Evolutionary conservation across 78 protist genomes (phyloP).

Genomic region (Dictyostelium purpureum): DNA sequence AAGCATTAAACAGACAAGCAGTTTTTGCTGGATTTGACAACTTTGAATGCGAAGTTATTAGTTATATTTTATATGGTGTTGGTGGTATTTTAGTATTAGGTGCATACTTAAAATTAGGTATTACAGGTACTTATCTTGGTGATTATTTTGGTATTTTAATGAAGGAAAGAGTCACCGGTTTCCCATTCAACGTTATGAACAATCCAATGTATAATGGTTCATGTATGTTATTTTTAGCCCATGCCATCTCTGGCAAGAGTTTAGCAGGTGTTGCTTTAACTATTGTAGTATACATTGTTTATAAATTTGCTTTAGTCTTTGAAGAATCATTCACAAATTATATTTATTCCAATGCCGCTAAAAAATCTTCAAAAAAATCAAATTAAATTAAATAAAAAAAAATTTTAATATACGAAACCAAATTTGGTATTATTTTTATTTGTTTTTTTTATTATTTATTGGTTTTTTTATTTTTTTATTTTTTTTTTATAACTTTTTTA

Average conservation of each 20-base stretch:
- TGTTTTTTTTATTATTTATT: neutral
- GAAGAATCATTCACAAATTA: constrained; percentile 76
- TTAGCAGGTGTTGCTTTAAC: constrained; percentile 75
- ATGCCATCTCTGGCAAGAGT: constrained; percentile 57
- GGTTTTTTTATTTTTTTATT: constrained; percentile 20
- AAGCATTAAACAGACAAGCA: constrained; percentile 61
- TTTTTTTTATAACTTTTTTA: neutral
- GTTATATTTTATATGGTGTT: neutral
- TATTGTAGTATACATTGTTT: constrained; percentile 50
- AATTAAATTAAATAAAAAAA: neutral
- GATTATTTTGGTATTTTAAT: constrained; percentile 94
- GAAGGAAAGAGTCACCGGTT: constrained; percentile 86
- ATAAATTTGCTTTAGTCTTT: constrained; percentile 49
- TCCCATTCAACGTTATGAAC: constrained; percentile 89
- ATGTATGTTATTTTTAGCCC: constrained; percentile 79
- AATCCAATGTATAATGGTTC: constrained; percentile 94
- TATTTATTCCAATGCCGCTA: constrained; percentile 43
- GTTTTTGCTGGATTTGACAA: neutral
- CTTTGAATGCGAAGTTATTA: neutral
- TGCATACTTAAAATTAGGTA: constrained; percentile 80
- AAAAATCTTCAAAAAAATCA: neutral
- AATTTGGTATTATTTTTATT: neutral
- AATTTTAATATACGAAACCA: neutral
- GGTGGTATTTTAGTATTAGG: constrained; percentile 82
- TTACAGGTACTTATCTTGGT: constrained; percentile 93